These are phyloP conservation scores for Penicillium antarcticum DNA, from an alignment of 495 filamentous ascomycete species.

Conservation along the genomic window DNA sequence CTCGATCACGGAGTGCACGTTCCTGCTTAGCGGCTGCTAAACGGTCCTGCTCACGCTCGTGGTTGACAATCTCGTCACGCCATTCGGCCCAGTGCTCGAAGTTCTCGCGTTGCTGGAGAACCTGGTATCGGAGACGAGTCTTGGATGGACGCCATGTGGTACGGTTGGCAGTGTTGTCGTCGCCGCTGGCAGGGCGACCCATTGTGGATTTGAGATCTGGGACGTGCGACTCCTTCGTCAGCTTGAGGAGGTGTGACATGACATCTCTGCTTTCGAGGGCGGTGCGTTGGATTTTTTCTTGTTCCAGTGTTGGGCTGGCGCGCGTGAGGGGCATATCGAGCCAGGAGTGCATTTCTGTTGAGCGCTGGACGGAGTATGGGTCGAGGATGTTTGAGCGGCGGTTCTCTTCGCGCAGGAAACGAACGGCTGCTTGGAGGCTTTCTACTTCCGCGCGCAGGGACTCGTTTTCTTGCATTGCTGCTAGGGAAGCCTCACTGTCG, in stretches of 20 bases:
- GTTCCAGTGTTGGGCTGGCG: constrained; percentile 38
- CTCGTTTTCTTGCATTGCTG: constrained; percentile 72
- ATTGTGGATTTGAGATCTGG: constrained; percentile 52
- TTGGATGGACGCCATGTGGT: constrained; percentile 59
- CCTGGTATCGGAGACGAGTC: constrained; percentile 54
- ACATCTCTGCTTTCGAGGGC: constrained; percentile 67
- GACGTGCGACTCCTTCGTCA: constrained; percentile 58
- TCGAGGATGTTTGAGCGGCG: constrained; percentile 61
- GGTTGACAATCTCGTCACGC: constrained; percentile 51
- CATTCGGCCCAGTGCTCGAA: constrained; percentile 60
- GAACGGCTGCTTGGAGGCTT: constrained; percentile 69
- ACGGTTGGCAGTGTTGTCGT: constrained; percentile 43
- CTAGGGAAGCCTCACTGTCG: constrained; percentile 41
- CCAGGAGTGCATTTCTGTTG: constrained; percentile 48
- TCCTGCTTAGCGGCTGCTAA: constrained; percentile 35
- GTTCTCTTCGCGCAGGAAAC: constrained; percentile 76
- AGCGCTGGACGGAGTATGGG: constrained; percentile 56
- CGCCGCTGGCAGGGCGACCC: constrained; percentile 6
- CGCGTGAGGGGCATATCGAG: constrained; percentile 63
- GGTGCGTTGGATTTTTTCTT: constrained; percentile 57
- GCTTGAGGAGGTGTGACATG: constrained; percentile 65
- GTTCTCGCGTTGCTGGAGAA: constrained; percentile 58
- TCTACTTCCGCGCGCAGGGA: constrained; percentile 66
- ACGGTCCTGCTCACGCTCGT: constrained; percentile 43
- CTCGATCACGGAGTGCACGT: constrained; percentile 25